phyloP scores from a whole-genome alignment of 345 rosid species.

The Microcos paniculata region DNA sequence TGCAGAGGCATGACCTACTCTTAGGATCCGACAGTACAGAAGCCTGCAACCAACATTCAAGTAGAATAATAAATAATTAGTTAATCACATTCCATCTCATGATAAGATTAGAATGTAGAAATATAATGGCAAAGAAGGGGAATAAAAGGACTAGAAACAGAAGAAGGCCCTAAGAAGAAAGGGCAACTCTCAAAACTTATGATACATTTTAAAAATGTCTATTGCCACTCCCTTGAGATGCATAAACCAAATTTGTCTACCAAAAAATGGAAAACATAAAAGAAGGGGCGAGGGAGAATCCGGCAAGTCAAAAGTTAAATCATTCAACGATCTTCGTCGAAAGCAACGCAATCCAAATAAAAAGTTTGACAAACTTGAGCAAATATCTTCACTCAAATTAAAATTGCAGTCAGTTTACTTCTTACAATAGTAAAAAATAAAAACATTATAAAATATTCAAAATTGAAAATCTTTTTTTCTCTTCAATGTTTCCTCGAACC shows the following conservation, averaged over 20 bases:
- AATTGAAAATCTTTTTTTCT: not conserved
- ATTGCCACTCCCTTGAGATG: not conserved
- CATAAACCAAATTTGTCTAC: not conserved
- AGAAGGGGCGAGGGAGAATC: not conserved
- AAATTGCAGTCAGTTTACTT: not conserved
- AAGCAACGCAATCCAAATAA: not conserved
- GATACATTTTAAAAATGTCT: not conserved
- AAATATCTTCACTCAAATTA: not conserved
- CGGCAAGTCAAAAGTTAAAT: not conserved
- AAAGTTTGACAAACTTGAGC: not conserved
- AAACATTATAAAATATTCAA: not conserved
- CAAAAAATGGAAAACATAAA: not conserved
- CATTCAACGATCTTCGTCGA: not conserved
- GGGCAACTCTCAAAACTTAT: not conserved
- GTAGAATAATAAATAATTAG: not conserved
- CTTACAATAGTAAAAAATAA: not conserved
- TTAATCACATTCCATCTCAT: not conserved
- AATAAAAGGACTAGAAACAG: not conserved
- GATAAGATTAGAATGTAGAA: not conserved
- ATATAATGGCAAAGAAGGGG: not conserved
- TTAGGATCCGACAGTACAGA: constrained; percentile 39
- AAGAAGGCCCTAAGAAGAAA: not conserved
- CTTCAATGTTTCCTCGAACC: not conserved
- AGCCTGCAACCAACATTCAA: constrained; percentile 31
- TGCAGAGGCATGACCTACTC: constrained; percentile 58